A percentile compares a stretch with the other conserved stretches of the same genome.
phyloP scores from a whole-genome alignment of 2,329 filamentous ascomycete genomes.

The Pleoardoris graminearum region DNA sequence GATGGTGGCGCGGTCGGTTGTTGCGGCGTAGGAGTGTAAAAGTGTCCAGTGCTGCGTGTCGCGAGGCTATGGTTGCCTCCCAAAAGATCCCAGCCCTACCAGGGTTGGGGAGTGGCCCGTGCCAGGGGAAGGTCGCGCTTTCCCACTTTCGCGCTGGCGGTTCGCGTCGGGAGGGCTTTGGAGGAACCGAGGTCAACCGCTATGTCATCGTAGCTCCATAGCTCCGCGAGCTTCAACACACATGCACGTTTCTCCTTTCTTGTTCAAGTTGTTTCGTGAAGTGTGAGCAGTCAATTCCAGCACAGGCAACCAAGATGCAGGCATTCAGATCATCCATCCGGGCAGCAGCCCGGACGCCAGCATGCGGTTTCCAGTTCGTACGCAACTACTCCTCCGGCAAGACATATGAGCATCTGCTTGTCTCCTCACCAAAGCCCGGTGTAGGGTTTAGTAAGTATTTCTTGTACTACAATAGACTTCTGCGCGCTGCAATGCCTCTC shows the following conservation, averaged over 20 bases:
- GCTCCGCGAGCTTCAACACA: neutral
- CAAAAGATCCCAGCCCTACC: constrained; percentile 11
- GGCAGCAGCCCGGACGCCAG: constrained; percentile 61
- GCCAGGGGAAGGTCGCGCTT: constrained; percentile 12
- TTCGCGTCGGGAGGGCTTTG: constrained; percentile 14
- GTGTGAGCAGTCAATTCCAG: constrained; percentile 7
- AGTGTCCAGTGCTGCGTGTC: constrained; percentile 23
- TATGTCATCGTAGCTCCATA: no score
- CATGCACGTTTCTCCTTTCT: neutral
- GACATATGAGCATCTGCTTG: constrained; percentile 78
- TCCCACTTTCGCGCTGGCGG: constrained; percentile 3
- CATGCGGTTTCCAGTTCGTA: constrained; percentile 59
- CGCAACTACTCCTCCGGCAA: constrained; percentile 55
- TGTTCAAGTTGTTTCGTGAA: constrained; percentile 2
- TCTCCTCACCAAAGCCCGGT: constrained; percentile 81
- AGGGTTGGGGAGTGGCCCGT: constrained; percentile 5
- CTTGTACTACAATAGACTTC: neutral
- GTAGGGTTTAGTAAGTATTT: constrained; percentile 75
- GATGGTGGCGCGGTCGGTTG: constrained; percentile 18
- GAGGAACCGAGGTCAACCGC: constrained; percentile 31
- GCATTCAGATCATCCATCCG: constrained; percentile 63
- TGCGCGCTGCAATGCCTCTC: no score
- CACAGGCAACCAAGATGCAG: constrained; percentile 44
- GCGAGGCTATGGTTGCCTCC: constrained; percentile 26
- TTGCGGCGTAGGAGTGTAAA: constrained; percentile 39